Base-by-base conservation (phyloP, 345 rosid genomes). In the Melastoma malabathricum region DNA sequence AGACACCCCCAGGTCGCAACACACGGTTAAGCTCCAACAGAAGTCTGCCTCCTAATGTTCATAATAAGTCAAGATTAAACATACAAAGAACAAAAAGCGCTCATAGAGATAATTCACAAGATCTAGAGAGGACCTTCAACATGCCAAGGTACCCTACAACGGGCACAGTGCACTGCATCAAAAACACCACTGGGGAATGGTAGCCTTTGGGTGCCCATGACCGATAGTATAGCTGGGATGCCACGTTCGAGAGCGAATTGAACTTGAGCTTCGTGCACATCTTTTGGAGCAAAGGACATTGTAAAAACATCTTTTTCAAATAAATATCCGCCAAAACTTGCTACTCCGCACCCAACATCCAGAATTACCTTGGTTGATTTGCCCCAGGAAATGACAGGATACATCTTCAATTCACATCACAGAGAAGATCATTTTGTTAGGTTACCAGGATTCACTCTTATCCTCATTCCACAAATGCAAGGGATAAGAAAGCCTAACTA, bases 71-170 rank as follows among this genome's bases (percentile, higher is more conserved):
- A 27, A 15, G 54, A 12, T 46, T 14, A 34, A 55, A 52, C 48
- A 5, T 60, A 47, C 52, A 48, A 27, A 23, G 20, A 27, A 46
- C 18, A 10, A 17, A n/a, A 67, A 7, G n/a, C 19, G 13, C 19
- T 3, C 13, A 15, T 14, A 27, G 55, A 53, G 25, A 2, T 57
- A 31, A 12, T 31, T 12, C 15, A 41, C 18, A 5, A 47, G 47
- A 47, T 25, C 18, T 12, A 31, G 41, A 45, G 57, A 15, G 22
- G 50, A 81, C 97, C 97, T 84, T 88, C 97, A 47, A 73, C 66
- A 61, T 88, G 92, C 95, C 97, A 88, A 46, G 97, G 95, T 47
- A 88, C 97, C 64, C 97, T 84, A 56, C 97, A 88, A 48, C 95
- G 88, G 48, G 95, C 92, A 76, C 95, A 88, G 61, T 82, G 95